Conservation (phyloP, 345 rosid species). For the Salix brachista region DNA sequence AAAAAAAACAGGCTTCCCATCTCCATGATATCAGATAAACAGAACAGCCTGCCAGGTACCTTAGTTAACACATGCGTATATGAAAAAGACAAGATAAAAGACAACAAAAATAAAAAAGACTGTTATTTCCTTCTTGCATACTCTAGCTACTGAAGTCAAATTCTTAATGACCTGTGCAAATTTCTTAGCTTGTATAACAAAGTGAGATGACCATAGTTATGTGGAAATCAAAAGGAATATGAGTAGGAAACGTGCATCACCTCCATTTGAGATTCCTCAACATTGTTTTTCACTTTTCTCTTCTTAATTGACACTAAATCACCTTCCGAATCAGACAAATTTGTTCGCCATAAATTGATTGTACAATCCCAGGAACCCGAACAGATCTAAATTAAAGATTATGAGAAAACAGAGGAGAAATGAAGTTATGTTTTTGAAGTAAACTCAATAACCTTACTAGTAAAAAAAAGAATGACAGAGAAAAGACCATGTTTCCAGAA, state of each 20-base stretch:
- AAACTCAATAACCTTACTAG: neutral
- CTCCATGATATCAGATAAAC: no score
- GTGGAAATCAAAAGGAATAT: neutral
- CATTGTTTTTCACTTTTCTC: constrained; percentile 68
- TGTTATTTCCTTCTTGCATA: neutral
- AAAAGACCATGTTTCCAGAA: constrained; percentile 65
- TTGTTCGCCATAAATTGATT: constrained; percentile 71
- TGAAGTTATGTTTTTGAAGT: neutral
- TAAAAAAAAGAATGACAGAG: constrained; percentile 9
- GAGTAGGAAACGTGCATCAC: constrained; percentile 30
- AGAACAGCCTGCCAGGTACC: neutral
- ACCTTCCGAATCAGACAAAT: constrained; percentile 46
- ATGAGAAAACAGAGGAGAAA: constrained; percentile 12
- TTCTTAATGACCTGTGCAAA: neutral
- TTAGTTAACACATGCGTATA: neutral
- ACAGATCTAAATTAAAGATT: constrained; percentile 50
- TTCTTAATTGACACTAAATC: constrained; percentile 64
- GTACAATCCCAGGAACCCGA: constrained; percentile 97
- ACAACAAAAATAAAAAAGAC: neutral
- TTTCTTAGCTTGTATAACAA: neutral
- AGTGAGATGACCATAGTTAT: neutral
- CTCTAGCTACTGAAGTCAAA: neutral
- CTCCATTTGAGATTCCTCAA: constrained; percentile 65
- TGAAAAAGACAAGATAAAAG: neutral
- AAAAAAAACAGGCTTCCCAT: no score